Conservation (phyloP, 139 green algal species). For the Haematococcus lacustris region DNA sequence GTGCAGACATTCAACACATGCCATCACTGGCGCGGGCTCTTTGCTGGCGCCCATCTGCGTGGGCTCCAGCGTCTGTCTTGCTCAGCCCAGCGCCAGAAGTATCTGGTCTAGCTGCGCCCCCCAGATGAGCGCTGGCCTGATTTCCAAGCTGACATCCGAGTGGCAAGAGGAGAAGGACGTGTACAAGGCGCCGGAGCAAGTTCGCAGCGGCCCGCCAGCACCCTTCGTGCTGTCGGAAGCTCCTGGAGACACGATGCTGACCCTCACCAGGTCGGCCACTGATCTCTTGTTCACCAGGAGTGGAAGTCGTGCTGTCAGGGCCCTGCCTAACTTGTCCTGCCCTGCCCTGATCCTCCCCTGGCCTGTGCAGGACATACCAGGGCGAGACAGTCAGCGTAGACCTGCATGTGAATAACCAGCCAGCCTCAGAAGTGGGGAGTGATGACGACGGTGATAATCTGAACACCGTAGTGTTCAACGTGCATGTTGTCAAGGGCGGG, state of each 20-base stretch:
- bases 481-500: constrained; percentile 10
- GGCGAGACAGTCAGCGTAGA: constrained; percentile 13
- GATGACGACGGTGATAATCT: constrained; percentile 15
- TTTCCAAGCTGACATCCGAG: constrained; percentile 5
- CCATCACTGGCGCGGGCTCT: too few species aligned
- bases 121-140: constrained; percentile 3
- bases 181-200: constrained; percentile 9
- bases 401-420: constrained; percentile 32
- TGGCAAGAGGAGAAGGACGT: constrained; percentile 14
- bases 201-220: constrained; percentile 10
- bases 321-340: too few species aligned
- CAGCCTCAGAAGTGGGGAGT: not conserved
- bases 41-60: too few species aligned
- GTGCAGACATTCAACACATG: too few species aligned
- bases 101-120: too few species aligned
- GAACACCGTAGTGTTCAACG: constrained; percentile 24
- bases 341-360: too few species aligned
- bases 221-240: constrained; percentile 14
- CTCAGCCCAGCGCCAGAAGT: too few species aligned
- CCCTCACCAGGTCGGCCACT: too few species aligned
- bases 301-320: too few species aligned
- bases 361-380: constrained; percentile 13
- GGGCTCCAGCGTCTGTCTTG: too few species aligned
- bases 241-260: constrained; percentile 23
- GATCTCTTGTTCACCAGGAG: too few species aligned